Evolutionary conservation across 2,329 filamentous ascomycete species (phyloP), one percentile per base, ranked within the genome.

Genomic region (Didymellaceae sp.): DNA sequence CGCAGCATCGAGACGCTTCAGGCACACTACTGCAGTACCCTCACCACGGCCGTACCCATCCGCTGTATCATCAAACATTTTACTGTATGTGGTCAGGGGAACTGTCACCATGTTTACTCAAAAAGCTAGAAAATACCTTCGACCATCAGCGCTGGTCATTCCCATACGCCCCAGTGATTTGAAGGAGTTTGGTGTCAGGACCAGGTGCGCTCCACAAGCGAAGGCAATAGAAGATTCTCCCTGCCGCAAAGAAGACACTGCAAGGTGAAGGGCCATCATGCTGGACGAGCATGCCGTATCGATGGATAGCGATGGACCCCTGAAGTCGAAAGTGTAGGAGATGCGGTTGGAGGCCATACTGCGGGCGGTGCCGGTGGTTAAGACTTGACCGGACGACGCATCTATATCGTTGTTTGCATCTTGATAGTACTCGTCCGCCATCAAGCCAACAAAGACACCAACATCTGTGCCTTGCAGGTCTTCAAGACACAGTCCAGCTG

Each of bases 1-100:
- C 0, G 85, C 85, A 59, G 81, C 77, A 6, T 71, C 68, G 0
- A 87, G 71, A 1, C 74, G 76, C 70, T 86, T 86, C 8, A 87
- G 62, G 13, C 85, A 62, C 1, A 87, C 57, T 2, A 24, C n/a
- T 2, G 18, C 44, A 3, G 62, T 28, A 2, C 60, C 62, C n/a
- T 61, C 49, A 0, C 84, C 86, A 16, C 85, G 77, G 0, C 80
- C 83, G 61, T 87, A 88, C 0, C 86, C 86, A 47, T 83, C 80
- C 13, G 82, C 85, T 4, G 6, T 2, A 2, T 18, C 5, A 41
- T 61, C 56, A 55, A 59, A 74, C 56, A 66, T 68, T 1, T 32
- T 32, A 8, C 26, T 32, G 16, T 11, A 13, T 9, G 13, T 5
- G 6, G 10, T 31, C 11, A 31, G 26, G 5, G 17, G 4, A 25